Evolutionary conservation across 345 rosid species (phyloP), one percentile per base, ranked within the genome.

Genomic region (Populus simonii): DNA sequence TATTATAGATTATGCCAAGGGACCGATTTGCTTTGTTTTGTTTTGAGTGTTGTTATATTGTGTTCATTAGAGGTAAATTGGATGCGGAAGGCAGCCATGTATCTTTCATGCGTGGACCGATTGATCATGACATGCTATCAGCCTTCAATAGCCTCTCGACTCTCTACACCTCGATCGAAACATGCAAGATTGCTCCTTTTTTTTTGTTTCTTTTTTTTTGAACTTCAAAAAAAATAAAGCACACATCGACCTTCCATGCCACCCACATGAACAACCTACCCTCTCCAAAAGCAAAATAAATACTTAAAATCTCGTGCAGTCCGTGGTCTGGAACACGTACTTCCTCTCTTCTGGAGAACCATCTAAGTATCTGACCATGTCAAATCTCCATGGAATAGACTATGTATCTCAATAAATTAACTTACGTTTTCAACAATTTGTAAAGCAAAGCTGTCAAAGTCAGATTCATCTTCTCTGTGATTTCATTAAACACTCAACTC

Each of bases 191-290:
- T n/a, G 15, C 4, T 53, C 0, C 22, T 4, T 10, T 57, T n/a
- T 57, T 4, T 4, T 3, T 57, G 3, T 2, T n/a, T 11, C 2
- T 51, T 71, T 7, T n/a, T 16, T 31, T 41, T 25, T 49, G 8
- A 49, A 72, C 16, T 13, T 53, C 2, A 39, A 55, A 36, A 10
- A 22, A 41, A 0, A 41, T 11, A 41, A 22, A 9, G 22, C 20
- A 29, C 10, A n/a, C 13, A 55, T 29, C 57, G 68, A 65, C 63
- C 1, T 18, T 45, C 81, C 70, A 75, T 72, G 66, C 77, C 80
- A 77, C 81, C 86, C 83, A 75, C 86, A 77, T 85, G 87, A 84
- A 70, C 55, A 38, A 87, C 86, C 86, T 74, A 78, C 77, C 68
- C 55, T 66, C 12, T 61, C 78, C 57, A 27, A 53, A 22, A 29